phyloP scores from a whole-genome alignment of 768 basidiomycete species.

The Clitopilus passeckerianus region DNA sequence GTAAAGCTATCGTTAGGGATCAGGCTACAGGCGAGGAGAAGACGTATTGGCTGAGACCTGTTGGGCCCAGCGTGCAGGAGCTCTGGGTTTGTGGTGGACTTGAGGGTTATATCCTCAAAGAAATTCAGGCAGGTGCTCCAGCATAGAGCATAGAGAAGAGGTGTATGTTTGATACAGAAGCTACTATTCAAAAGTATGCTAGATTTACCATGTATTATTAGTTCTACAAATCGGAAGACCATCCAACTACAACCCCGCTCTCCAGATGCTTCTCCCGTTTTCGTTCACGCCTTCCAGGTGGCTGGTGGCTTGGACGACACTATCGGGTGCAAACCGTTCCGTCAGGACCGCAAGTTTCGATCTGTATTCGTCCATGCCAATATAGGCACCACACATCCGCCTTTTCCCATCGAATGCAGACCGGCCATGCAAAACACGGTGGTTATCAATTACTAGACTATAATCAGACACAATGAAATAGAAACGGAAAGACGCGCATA shows the following conservation, averaged over 20 bases:
- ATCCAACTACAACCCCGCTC: slow-evolving; percentile 33
- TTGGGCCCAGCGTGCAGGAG: slow-evolving; percentile 95
- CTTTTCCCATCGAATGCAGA: slow-evolving; percentile 84
- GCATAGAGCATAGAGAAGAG: not conserved
- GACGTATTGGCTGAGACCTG: slow-evolving; percentile 64
- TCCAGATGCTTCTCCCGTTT: slow-evolving; percentile 55
- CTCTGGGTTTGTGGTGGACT: slow-evolving; percentile 94
- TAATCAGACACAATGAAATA: not conserved
- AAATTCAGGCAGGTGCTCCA: slow-evolving; percentile 37
- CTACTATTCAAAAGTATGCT: not conserved
- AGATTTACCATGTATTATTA: not conserved
- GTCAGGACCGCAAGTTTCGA: slow-evolving; percentile 69
- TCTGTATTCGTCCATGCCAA: slow-evolving; percentile 85
- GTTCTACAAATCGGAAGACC: not conserved
- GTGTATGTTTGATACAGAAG: not conserved
- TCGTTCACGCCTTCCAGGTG: slow-evolving; percentile 14
- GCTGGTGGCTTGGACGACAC: slow-evolving; percentile 19
- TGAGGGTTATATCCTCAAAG: slow-evolving; percentile 86
- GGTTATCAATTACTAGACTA: slow-evolving; percentile 77
- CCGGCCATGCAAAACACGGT: slow-evolving; percentile 92
- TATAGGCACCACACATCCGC: slow-evolving; percentile 94
- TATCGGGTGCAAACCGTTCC: slow-evolving; percentile 48
- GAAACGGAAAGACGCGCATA: slow-evolving; percentile 28
- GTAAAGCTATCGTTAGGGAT: slow-evolving; percentile 54
- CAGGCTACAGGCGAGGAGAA: slow-evolving; percentile 36